phyloP scores from a whole-genome alignment of 208 protist species.

The Sergeia podlipaevii region DNA sequence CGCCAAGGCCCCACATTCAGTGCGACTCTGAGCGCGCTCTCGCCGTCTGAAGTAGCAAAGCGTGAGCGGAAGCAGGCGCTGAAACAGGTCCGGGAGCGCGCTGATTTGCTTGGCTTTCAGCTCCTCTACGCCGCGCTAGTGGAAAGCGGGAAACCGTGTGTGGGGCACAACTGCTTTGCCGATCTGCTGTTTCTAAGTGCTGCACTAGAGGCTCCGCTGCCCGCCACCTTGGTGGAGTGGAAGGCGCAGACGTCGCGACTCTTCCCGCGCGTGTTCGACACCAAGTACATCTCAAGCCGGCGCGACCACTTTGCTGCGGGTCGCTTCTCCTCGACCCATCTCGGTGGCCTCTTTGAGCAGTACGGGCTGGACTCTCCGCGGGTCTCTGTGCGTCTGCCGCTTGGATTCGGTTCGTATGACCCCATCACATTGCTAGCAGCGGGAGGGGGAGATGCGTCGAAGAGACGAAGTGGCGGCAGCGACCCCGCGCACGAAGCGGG shows the following conservation, averaged over 20 bases:
- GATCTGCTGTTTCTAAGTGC: constrained; percentile 70
- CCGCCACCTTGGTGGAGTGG: constrained; percentile 30
- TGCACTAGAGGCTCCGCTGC: constrained; percentile 39
- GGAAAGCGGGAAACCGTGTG: constrained; percentile 54
- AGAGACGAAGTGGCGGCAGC: not conserved
- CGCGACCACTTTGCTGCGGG: constrained; percentile 29
- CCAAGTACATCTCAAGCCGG: constrained; percentile 42
- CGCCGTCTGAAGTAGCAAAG: constrained; percentile 26
- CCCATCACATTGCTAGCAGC: constrained; percentile 26
- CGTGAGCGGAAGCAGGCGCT: constrained; percentile 13
- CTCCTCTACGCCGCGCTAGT: constrained; percentile 60
- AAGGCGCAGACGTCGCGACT: constrained; percentile 30
- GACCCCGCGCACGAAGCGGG: constrained; percentile 52
- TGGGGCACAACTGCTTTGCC: constrained; percentile 80
- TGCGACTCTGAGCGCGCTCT: constrained; percentile 27
- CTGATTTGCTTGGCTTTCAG: constrained; percentile 65
- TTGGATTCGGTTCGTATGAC: constrained; percentile 64
- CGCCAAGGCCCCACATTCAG: constrained; percentile 27
- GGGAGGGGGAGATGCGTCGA: not conserved
- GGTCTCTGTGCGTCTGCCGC: constrained; percentile 40
- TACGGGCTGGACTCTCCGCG: constrained; percentile 35
- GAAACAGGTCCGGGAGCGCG: constrained; percentile 18
- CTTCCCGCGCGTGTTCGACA: constrained; percentile 77
- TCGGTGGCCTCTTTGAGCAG: constrained; percentile 49
- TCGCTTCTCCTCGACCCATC: constrained; percentile 32